Conservation (phyloP, 768 basidiomycete genomes). For the Cubamyces lactineus region DNA sequence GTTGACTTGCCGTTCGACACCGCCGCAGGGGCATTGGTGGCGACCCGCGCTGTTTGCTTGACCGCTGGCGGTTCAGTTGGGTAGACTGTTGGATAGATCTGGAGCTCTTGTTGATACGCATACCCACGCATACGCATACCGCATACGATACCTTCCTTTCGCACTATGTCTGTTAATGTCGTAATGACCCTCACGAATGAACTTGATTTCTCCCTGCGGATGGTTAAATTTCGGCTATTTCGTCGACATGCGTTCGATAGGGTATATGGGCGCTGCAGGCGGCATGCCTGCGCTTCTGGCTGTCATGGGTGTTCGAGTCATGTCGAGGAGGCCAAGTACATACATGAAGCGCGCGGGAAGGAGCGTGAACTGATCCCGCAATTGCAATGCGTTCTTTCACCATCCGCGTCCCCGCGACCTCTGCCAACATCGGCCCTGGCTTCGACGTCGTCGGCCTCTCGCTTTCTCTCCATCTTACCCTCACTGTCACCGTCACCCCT, state of each 20-base stretch:
- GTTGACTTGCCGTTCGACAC: constrained; percentile 81
- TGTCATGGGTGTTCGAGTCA: constrained; percentile 2
- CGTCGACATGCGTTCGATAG: not conserved
- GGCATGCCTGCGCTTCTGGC: not conserved
- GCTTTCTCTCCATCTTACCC: constrained; percentile 80
- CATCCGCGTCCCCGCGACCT: constrained; percentile 93
- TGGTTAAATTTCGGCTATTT: not conserved
- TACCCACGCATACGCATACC: constrained; percentile 9
- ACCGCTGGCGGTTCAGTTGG: constrained; percentile 68
- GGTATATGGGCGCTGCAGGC: not conserved
- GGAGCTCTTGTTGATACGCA: not conserved
- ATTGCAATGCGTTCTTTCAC: constrained; percentile 45
- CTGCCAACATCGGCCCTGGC: constrained; percentile 97
- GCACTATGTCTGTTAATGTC: constrained; percentile 12
- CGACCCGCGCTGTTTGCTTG: constrained; percentile 89
- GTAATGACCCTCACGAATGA: constrained; percentile 24
- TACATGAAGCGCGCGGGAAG: not conserved
- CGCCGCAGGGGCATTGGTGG: constrained; percentile 67
- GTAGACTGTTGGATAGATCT: not conserved
- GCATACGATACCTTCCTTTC: constrained; percentile 14
- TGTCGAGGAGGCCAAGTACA: not conserved
- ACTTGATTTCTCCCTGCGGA: not conserved
- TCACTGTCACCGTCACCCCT: constrained; percentile 59
- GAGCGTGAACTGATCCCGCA: constrained; percentile 4
- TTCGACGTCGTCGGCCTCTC: constrained; percentile 99